Evolutionary conservation across 768 basidiomycete genomes (phyloP), one percentile per base, ranked within the genome.

Genomic region (Boletus bicolor): DNA sequence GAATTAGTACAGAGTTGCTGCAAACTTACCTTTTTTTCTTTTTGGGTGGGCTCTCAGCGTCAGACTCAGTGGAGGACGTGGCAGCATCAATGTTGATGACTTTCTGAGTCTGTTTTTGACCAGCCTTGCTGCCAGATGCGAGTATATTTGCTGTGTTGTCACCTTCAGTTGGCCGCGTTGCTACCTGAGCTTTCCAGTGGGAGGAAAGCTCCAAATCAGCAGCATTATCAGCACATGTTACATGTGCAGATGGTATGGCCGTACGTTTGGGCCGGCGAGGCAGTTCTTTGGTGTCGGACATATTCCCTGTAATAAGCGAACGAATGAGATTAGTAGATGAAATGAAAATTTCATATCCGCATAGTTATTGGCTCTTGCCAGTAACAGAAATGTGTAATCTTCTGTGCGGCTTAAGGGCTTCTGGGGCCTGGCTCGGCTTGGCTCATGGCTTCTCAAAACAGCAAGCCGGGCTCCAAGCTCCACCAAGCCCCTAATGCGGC

Each of bases 61-160:
- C 21, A 6, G 41, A 43, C 42, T 51, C n/a, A 4, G 47, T 9
- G 19, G 19, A 19, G 19, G 47, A 37, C 4, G 12, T 26, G 47
- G 47, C 15, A 7, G 48, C 48, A 28, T 49, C 48, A 10, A 36
- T 36, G 34, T 36, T 5, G 3, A 26, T 24, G 24, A 49, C 48
- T 49, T 49, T 28, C 14, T 4, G 24, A 37, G 21, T 24, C 24
- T 2, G 26, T 49, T 36, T 49, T 49, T 36, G 21, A 14, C 47
- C 47, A 36, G 47, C 47, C 28, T 49, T 4, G 4, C 47, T 9
- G 7, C 15, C 48, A 49, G 48, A 17, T 49, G 36, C 36, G 5
- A n/a, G 24, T 49, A 36, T n/a, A 28, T 38, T 32, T 30, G 11
- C 73, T 68, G 3, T 5, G 4, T 49, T 17, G 37, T 49, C 26